Evolutionary conservation across 208 protist genomes (phyloP).

Genomic region (Leishmania aethiopica): DNA sequence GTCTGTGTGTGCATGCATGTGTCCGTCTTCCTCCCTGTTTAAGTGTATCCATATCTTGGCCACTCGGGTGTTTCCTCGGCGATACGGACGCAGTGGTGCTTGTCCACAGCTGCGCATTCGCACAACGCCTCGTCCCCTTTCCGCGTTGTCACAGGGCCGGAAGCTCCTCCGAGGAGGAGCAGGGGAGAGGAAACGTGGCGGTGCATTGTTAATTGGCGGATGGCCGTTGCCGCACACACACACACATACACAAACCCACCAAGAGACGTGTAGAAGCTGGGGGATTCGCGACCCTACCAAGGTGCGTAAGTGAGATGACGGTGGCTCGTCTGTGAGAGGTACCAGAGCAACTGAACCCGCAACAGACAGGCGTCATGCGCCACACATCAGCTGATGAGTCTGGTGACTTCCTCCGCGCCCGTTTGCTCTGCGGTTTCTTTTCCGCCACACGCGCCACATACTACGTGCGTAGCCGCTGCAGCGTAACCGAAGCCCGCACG

Average conservation of each 20-base stretch:
- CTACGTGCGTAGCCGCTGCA: background rate
- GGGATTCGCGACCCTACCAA: background rate
- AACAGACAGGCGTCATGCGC: background rate
- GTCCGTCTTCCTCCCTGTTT: constrained; percentile 1
- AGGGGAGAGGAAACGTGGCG: background rate
- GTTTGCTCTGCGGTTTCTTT: background rate
- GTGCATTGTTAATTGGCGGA: background rate
- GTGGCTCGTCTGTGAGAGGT: too few species aligned
- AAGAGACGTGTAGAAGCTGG: background rate
- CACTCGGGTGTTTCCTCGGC: background rate
- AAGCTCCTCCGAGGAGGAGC: background rate
- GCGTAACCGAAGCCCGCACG: background rate
- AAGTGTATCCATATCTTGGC: background rate
- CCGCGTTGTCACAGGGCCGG: background rate
- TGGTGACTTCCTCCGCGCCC: background rate
- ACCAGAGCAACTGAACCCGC: background rate
- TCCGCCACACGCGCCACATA: background rate
- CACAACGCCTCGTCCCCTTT: background rate
- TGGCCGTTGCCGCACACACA: background rate
- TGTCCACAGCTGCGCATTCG: background rate
- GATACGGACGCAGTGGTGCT: too few species aligned
- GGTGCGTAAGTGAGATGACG: background rate
- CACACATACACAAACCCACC: background rate
- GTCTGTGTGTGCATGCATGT: background rate
- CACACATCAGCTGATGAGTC: background rate